Conservation (phyloP, 495 filamentous ascomycete genomes). For the Annulohypoxylon stygium region DNA sequence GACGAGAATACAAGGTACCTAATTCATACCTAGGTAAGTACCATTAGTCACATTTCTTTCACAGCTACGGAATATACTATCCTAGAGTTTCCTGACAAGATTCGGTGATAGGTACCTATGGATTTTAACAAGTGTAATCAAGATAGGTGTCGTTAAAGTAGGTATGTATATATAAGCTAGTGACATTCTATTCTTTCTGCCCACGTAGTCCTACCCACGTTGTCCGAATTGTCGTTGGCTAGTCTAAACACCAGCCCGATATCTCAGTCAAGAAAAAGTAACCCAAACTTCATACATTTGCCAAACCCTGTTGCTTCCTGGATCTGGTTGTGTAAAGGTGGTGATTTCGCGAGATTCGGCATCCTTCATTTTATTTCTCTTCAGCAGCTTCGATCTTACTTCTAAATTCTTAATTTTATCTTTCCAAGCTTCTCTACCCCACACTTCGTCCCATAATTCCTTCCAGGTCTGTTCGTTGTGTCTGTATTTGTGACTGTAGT, state of each 20-base stretch:
- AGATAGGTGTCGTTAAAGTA: too few relatives aligned
- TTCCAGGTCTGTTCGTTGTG: constrained; percentile 40
- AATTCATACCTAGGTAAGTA: too few relatives aligned
- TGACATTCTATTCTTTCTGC: too few relatives aligned
- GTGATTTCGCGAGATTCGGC: constrained; percentile 18
- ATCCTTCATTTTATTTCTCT: constrained; percentile 17
- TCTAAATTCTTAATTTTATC: constrained; percentile 33
- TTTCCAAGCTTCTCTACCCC: constrained; percentile 28
- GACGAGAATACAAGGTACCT: too few relatives aligned
- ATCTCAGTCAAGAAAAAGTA: constrained; percentile 23
- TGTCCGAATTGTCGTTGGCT: too few relatives aligned
- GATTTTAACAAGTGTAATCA: too few relatives aligned
- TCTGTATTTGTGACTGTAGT: constrained; percentile 22
- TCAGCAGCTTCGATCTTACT: constrained; percentile 38
- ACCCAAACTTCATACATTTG: constrained; percentile 50
- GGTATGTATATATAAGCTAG: too few relatives aligned
- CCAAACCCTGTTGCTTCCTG: constrained; percentile 21
- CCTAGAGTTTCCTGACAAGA: too few relatives aligned
- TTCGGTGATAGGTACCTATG: too few relatives aligned
- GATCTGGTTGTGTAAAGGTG: constrained; percentile 15
- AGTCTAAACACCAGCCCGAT: not conserved
- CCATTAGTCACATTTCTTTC: too few relatives aligned
- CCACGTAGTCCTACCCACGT: too few relatives aligned
- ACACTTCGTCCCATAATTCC: constrained; percentile 43
- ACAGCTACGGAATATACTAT: too few relatives aligned